phyloP scores from a whole-genome alignment of 2,329 filamentous ascomycete genomes.

The Colletotrichum lupini region DNA sequence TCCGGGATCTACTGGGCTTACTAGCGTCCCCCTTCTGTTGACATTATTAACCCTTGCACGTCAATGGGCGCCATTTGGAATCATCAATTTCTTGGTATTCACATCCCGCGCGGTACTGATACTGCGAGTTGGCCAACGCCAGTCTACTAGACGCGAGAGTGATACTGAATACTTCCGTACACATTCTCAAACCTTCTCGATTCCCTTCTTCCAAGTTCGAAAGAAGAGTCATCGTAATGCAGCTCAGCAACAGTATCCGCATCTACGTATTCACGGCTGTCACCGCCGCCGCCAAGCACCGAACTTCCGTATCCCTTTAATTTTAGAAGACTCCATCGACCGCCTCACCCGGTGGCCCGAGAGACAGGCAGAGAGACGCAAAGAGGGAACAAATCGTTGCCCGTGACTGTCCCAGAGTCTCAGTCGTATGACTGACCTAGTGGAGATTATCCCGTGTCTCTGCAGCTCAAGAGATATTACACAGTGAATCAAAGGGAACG shows the following conservation, averaged over 20 bases:
- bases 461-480: constrained; percentile 9
- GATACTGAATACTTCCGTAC: too few relatives aligned
- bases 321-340: constrained; percentile 18
- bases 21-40: too few relatives aligned
- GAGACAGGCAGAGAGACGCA: background rate
- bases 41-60: too few relatives aligned
- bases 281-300: constrained; percentile 4
- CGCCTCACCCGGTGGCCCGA: constrained; percentile 6
- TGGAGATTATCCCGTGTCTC: constrained; percentile 9
- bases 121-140: background rate
- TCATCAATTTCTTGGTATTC: background rate
- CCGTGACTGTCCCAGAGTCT: constrained; percentile 27
- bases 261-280: background rate
- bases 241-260: background rate
- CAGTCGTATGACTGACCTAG: constrained; percentile 25
- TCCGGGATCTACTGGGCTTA: background rate
- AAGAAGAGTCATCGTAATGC: background rate
- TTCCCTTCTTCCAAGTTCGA: background rate
- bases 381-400: background rate
- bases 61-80: background rate
- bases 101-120: background rate
- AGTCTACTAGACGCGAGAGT: too few relatives aligned
- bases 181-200: background rate
- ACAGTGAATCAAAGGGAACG: constrained; percentile 13
- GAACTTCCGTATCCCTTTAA: constrained; percentile 4